Base-by-base conservation (phyloP, 768 basidiomycete genomes). In the Pisolithus tinctorius region DNA sequence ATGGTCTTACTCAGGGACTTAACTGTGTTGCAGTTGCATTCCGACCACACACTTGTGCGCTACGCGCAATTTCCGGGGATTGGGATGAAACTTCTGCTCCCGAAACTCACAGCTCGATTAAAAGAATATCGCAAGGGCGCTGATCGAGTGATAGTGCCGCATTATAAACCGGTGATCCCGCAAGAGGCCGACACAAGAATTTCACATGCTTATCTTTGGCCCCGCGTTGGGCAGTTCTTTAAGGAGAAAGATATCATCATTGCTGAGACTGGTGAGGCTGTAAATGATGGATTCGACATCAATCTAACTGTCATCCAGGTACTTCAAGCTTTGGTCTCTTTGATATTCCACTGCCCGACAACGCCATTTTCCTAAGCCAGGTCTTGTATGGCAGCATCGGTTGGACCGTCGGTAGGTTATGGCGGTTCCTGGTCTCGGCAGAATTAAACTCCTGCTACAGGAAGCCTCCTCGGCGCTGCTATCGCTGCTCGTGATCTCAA, bases 361-460 rank as follows among this genome's bases (percentile, higher is more conserved):
- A 80, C 42, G 71, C 83, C 0, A 66, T 82, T 4, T 81, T 85
- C 51, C 54, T 91, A 37, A 80, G 76, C 54, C 91, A 93, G 68
- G 81, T 95, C 47, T 69, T 96, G 5, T 96, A 88, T 84, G 93
- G 94, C 46, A 86, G 85, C 52, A 96, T 97, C 57, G 94, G 94
- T 0, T 96, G 86, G 85, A 82, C 86, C 16, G 81, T 87, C 38
- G 89, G 90, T 72, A 65, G 70, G 74, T 58, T 9, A 0, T 2
- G 6, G 0, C n/a, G 20, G 44, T 48, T 26, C n/a, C 3, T 7
- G 3, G 47, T 38, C 10, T 36, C 11, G 11, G 51, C 8, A 10
- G 1, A 36, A 29, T n/a, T 20, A 14, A 34, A 20, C 48, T 20
- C 49, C n/a, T 2, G 10, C 29, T 30, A 20, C 43, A 80, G 80